Evolutionary conservation across 331 rosid species (phyloP), one percentile per base, ranked within the genome.

Genomic region (Pyrus hybrid): DNA sequence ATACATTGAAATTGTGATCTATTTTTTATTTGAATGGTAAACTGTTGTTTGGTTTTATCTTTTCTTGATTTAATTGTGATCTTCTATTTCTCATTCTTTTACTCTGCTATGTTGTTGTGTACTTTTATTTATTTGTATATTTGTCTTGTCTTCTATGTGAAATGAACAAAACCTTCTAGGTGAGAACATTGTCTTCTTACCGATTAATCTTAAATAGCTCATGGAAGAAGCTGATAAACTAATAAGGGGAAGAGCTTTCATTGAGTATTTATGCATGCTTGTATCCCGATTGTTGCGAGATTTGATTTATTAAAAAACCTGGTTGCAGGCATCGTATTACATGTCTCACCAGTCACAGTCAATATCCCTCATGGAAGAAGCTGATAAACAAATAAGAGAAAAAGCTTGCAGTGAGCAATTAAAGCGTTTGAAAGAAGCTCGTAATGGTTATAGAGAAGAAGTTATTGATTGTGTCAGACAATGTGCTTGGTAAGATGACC

Each of bases 341-440:
- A 80, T 90, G 91, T 87, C 92, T 70, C 98, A 90, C 83, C 97
- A 94, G 71, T 87, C 89, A 26, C 99, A 94, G 26, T 90, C 91
- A 73, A 88, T 91, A 75, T 85, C 97, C 77, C 89, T 87, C 33
- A 84, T 94, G 75, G 99, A 94, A 85, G 99, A 94, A 90, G 87
- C 92, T 81, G 97, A 94, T 86, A 94, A 83, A 79, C 95, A 94
- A 86, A 88, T 94, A 70, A 85, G 91, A 84, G 98, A 91, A 49
- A 80, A 97, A 75, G 80, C 88, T 61, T 90, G 87, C 77, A 58
- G 76, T 56, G 96, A 88, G 86, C 90, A 94, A 84, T 76, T 94
- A 78, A 94, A 87, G 90, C 96, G 87, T 67, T 81, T 90, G 87
- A 94, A 94, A 86, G 97, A 94, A 87, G 91, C 92, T 73, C 95